A percentile compares a stretch with the other conserved stretches of the same genome.
Conservation (phyloP, 106 monocot species). For the Agapanthus africanus region DNA sequence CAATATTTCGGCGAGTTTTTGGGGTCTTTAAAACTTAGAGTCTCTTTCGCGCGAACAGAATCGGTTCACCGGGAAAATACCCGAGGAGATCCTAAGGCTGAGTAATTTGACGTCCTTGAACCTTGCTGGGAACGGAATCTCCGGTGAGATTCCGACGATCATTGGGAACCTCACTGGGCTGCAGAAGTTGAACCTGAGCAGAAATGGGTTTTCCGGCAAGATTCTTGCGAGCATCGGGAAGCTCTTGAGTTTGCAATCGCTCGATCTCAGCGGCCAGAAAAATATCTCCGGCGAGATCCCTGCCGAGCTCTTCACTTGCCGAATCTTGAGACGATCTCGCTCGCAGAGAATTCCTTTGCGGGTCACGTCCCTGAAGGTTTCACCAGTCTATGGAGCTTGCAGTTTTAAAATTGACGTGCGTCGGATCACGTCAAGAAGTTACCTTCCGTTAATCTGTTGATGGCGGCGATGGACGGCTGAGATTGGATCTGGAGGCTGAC, state of each 20-base stretch:
- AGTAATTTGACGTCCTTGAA: conserved; percentile 57
- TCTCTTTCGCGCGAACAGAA: conserved; percentile 51
- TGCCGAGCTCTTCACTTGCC: conserved; percentile 65
- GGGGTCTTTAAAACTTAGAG: conserved; percentile 37
- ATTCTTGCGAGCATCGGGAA: conserved; percentile 53
- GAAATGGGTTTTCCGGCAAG: conserved; percentile 50
- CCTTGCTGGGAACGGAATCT: conserved; percentile 52
- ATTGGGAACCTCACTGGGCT: conserved; percentile 44
- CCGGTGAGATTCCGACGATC: conserved; percentile 45
- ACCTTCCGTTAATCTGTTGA: too few relatives aligned
- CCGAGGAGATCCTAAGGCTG: conserved; percentile 42
- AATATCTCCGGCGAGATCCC: conserved; percentile 51
- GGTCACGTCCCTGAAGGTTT: conserved; percentile 78
- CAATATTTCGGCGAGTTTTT: conserved; percentile 38
- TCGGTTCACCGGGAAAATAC: conserved; percentile 38
- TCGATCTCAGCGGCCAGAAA: conserved; percentile 64
- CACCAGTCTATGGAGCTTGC: conserved; percentile 65
- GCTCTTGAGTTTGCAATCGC: conserved; percentile 36
- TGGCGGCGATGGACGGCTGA: too few relatives aligned
- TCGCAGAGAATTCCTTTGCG: conserved; percentile 60
- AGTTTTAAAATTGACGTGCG: too few relatives aligned
- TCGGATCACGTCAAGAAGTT: too few relatives aligned
- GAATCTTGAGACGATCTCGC: conserved; percentile 54
- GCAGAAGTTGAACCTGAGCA: conserved; percentile 68
- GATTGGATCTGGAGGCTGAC: too few relatives aligned